These are phyloP conservation scores for Colletotrichum siamense DNA, from an alignment of 2,329 filamentous ascomycete species.

Conservation along the genomic window DNA sequence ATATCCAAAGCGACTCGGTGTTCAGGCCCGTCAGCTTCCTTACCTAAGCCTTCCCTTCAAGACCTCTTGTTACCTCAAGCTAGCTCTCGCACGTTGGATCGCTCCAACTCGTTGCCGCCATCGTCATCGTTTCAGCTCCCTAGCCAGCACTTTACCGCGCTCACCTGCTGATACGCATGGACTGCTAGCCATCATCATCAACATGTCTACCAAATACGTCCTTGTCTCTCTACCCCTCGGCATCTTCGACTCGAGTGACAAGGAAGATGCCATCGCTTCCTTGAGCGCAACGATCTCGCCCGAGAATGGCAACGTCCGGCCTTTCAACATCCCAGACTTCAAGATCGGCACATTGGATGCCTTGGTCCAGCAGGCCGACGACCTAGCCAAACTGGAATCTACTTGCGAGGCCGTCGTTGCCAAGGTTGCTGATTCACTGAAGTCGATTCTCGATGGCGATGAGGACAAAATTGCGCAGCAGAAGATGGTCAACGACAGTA, in stretches of 20 bases:
- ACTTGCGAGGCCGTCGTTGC: conserved; percentile 81
- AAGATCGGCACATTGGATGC: conserved; percentile 97
- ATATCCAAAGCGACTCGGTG: neutral
- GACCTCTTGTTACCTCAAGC: neutral
- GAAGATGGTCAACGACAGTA: conserved; percentile 94
- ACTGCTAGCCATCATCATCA: neutral
- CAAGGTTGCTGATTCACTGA: conserved; percentile 88
- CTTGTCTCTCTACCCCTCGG: conserved; percentile 90
- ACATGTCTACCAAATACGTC: conserved; percentile 72
- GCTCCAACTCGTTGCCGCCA: neutral
- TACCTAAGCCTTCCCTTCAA: neutral
- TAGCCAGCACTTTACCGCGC: neutral
- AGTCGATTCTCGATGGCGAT: conserved; percentile 81
- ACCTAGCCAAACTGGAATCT: conserved; percentile 85
- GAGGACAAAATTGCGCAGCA: conserved; percentile 83
- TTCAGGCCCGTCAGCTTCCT: neutral
- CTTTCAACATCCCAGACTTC: conserved; percentile 89
- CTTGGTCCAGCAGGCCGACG: conserved; percentile 94
- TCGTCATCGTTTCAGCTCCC: neutral
- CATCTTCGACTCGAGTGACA: conserved; percentile 80
- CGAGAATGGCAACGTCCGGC: conserved; percentile 77
- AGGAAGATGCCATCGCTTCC: conserved; percentile 80
- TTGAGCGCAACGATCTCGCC: conserved; percentile 74
- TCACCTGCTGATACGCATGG: neutral
- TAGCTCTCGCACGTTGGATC: neutral